Evolutionary conservation across 345 rosid genomes (phyloP), one percentile per base, ranked within the genome.

Genomic region (Brassica juncea): DNA sequence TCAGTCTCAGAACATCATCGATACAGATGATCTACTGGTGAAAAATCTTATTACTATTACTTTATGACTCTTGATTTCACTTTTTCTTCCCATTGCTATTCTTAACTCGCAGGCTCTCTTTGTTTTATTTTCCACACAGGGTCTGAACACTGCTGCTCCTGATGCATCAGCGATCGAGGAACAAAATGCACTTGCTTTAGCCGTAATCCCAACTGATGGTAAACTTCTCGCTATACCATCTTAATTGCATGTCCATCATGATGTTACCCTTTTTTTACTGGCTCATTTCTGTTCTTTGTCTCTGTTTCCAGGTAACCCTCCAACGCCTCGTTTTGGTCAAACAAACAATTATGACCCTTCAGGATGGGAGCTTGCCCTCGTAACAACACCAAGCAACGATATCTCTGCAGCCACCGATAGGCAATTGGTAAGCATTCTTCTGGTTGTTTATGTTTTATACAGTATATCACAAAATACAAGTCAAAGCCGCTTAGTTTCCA

Each of bases 301-400:
- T 68, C 25, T 73, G 0, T 61, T 14, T 63, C 28, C 21, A 74
- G 79, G 1, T 27, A 62, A 74, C 62, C 85, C 83, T 62, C 42
- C 92, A 57, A 81, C 91, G 66, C 83, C 91, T 64, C 80, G 76
- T 72, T 83, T 89, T 80, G 81, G 77, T 80, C 90, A 88, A 83
- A 9, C 85, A 72, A 89, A 78, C 76, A 86, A 88, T 76, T 92
- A 89, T 68, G 95, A 92, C 85, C 95, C 99, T 68, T 71, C 88
- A 61, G 99, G 99, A 70, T 96, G 98, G 99, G 99, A 93, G 75
- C 94, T 96, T 77, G 94, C 98, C 35, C 85, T 93, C 61, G 97
- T 96, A 73, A 79, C 87, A n/a, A 86, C 97, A 37, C 94, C 98
- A 32, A 88, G 97, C 81, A 79, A 76, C 9, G 78, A 93, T 78